Percentiles rank a stretch among this genome's conserved stretches.
Conservation (phyloP, 805 yeast genomes). For the Komagataella mondaviorum region DNA sequence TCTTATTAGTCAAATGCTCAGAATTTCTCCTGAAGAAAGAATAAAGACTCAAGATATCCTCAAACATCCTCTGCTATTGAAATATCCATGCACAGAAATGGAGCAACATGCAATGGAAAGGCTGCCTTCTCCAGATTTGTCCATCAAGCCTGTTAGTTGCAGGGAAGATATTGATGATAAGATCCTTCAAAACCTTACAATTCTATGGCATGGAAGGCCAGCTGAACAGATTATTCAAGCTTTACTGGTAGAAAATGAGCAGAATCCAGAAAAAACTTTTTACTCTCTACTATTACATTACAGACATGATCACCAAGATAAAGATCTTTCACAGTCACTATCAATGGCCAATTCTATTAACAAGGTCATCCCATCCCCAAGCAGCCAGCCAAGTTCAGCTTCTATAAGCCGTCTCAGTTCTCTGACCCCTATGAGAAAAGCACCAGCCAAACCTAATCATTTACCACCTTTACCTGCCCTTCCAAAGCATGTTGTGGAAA, state of each 20-base stretch:
- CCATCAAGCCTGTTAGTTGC: constrained; percentile 34
- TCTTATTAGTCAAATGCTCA: constrained; percentile 49
- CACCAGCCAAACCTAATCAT: background rate
- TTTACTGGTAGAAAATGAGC: constrained; percentile 11
- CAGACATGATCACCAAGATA: constrained; percentile 18
- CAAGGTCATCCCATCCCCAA: background rate
- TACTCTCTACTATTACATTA: constrained; percentile 21
- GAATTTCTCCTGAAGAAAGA: constrained; percentile 60
- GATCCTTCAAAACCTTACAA: constrained; percentile 39
- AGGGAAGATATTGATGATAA: constrained; percentile 34
- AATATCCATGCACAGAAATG: constrained; percentile 28
- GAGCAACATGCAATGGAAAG: constrained; percentile 15
- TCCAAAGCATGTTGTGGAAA: constrained; percentile 5
- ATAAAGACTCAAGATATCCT: constrained; percentile 56
- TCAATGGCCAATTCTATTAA: background rate
- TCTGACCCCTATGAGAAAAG: constrained; percentile 13
- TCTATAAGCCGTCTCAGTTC: constrained; percentile 6
- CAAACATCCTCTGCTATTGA: constrained; percentile 37
- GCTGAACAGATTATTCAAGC: constrained; percentile 18
- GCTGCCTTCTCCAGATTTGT: constrained; percentile 43
- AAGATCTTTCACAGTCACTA: background rate
- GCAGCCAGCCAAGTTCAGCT: constrained; percentile 6
- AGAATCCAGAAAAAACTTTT: constrained; percentile 23
- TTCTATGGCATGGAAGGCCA: constrained; percentile 44
- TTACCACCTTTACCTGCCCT: constrained; percentile 5